Conservation (phyloP, 768 basidiomycete species). For the Phylloporus sp. region DNA sequence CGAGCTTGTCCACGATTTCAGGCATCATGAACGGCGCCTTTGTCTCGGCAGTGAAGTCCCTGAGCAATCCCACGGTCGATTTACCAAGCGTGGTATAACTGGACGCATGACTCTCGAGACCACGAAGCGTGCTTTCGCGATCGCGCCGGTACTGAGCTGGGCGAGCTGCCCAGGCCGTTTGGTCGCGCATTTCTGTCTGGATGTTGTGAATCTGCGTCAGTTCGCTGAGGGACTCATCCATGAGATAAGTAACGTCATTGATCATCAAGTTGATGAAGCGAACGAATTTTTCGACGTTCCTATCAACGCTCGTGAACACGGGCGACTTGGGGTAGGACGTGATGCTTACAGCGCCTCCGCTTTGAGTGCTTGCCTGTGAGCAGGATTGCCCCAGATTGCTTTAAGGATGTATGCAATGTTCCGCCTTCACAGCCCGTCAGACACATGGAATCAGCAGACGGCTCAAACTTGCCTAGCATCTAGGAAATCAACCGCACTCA, state of each 20-base stretch:
- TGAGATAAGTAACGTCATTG: constrained; percentile 96
- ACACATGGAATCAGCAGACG: background rate
- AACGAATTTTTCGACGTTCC: constrained; percentile 89
- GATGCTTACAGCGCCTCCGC: constrained; percentile 64
- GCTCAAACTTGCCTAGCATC: constrained; percentile 46
- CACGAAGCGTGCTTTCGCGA: constrained; percentile 68
- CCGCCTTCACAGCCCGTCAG: constrained; percentile 46
- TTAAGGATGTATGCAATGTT: constrained; percentile 87
- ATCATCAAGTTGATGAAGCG: constrained; percentile 97
- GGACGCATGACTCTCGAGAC: constrained; percentile 79
- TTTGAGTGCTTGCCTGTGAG: constrained; percentile 82
- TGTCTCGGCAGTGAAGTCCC: constrained; percentile 87
- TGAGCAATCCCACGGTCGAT: constrained; percentile 86
- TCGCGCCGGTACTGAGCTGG: constrained; percentile 76
- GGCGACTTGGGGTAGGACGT: background rate
- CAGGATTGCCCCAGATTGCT: constrained; percentile 86
- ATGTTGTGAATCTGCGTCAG: constrained; percentile 85
- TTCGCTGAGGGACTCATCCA: constrained; percentile 92
- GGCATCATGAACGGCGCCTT: constrained; percentile 92
- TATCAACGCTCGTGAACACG: constrained; percentile 28
- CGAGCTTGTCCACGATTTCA: constrained; percentile 92
- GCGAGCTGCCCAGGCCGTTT: constrained; percentile 60
- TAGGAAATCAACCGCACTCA: constrained; percentile 17
- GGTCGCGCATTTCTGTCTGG: constrained; percentile 79
- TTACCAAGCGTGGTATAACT: constrained; percentile 83